Percentiles rank a stretch among this genome's conserved stretches.
Conservation (phyloP, 2,329 filamentous ascomycete genomes). For the Nemania sp. region DNA sequence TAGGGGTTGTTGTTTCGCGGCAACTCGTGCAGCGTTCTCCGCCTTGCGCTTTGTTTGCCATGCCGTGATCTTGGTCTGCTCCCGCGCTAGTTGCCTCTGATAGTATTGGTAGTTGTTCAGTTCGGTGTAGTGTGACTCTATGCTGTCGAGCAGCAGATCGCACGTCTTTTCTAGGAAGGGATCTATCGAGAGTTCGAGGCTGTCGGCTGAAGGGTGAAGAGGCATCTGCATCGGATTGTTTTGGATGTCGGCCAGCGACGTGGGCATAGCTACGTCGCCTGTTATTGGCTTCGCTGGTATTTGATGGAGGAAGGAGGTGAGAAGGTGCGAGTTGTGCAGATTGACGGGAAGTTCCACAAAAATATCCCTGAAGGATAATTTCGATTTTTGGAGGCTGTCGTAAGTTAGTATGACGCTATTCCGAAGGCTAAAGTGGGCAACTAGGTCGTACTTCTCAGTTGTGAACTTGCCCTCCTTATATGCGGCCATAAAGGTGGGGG, state of each 20-base stretch:
- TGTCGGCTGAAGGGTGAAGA: constrained; percentile 88
- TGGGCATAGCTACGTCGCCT: constrained; percentile 78
- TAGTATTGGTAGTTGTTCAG: constrained; percentile 99
- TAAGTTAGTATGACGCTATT: constrained; percentile 41
- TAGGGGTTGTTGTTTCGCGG: constrained; percentile 88
- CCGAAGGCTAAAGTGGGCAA: neutral
- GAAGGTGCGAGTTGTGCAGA: constrained; percentile 96
- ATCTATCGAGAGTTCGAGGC: constrained; percentile 92
- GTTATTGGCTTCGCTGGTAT: constrained; percentile 76
- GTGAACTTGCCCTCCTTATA: constrained; percentile 99
- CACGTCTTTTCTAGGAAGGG: constrained; percentile 98
- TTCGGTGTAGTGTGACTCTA: constrained; percentile 98
- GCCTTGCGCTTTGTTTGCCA: constrained; percentile 98
- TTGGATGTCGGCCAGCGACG: constrained; percentile 82
- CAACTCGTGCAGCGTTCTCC: constrained; percentile 86
- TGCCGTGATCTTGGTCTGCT: constrained; percentile 95
- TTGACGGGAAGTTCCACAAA: constrained; percentile 88
- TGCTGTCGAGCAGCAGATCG: constrained; percentile 94
- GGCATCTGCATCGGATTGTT: constrained; percentile 72
- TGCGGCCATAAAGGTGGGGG: constrained; percentile 85
- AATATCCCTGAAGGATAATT: constrained; percentile 93
- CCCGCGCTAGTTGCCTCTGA: constrained; percentile 90
- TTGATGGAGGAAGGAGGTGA: constrained; percentile 95
- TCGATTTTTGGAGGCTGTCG: constrained; percentile 90
- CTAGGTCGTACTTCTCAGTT: constrained; percentile 80